Percentiles rank a stretch among this genome's conserved stretches.
phyloP scores from a whole-genome alignment of 306 rosid genomes.

The Comarum palustre region DNA sequence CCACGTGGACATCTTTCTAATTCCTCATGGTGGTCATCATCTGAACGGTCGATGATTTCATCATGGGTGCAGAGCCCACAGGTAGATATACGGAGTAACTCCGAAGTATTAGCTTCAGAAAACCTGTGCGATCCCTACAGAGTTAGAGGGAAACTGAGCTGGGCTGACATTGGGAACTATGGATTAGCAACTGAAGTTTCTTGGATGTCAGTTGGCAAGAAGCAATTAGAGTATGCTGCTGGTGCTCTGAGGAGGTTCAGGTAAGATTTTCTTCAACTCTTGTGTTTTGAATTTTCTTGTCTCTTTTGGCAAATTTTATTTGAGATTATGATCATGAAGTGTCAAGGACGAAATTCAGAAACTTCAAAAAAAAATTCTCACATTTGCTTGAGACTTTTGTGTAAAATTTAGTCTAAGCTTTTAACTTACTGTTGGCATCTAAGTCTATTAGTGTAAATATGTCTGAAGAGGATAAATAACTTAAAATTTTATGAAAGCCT shows the following conservation, averaged over 20 bases:
- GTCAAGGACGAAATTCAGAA: background rate
- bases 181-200: slow-evolving; percentile 67
- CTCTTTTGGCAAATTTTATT: background rate
- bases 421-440: background rate
- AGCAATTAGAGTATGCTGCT: slow-evolving; percentile 76
- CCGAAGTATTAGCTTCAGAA: slow-evolving; percentile 52
- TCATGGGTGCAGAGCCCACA: slow-evolving; percentile 66
- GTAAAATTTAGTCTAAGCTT: background rate
- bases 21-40: slow-evolving; percentile 73
- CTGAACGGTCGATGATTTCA: slow-evolving; percentile 57
- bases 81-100: slow-evolving; percentile 44
- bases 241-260: slow-evolving; percentile 68
- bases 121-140: slow-evolving; percentile 61
- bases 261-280: slow-evolving; percentile 25
- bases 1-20: slow-evolving; percentile 59
- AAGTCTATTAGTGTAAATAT: background rate
- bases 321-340: background rate
- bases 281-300: background rate
- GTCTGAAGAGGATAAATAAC: background rate
- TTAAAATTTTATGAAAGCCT: background rate
- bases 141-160: slow-evolving; percentile 65
- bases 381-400: background rate
- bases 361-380: background rate
- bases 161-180: slow-evolving; percentile 66
- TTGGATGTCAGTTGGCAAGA: slow-evolving; percentile 86